Evolutionary conservation across 78 protist genomes (phyloP), one percentile per base, ranked within the genome.

Genomic region (Protostelium mycophagum): DNA sequence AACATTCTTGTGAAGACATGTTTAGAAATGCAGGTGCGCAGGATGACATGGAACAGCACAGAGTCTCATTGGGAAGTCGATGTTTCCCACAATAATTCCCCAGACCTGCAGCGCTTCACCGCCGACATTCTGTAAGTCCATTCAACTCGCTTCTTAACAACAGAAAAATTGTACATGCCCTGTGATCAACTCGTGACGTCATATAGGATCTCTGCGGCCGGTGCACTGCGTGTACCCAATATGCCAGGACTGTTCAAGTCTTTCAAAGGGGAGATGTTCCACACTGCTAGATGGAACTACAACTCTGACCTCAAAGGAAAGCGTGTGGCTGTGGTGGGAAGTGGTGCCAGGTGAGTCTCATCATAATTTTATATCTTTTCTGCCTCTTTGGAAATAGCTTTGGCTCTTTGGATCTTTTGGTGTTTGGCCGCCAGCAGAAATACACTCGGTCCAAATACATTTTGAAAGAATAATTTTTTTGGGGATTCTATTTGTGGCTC

Each of bases 231-330:
- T 31, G 10, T 85, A 1, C 91, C 91, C 1, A 37, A 16, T 85
- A 1, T 28, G 35, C 91, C 91, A 28, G 34, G 16, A 34, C 0
- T 83, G 36, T 88, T 84, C 28, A 37, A 5, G 31, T 23, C 63
- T 29, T 90, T 90, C 88, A 86, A 10, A 10, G 91, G 91, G 31
- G 35, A 1, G 34, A 1, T 1, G 31, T 83, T 84, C 84, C 91
- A 90, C 91, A 86, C 91, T 1, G 91, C 91, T 34, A 9, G 34
- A 5, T 90, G 91, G 91, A 38, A 88, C 63, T 23, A 51, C 5
- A 1, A 0, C 51, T 16, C 1, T 38, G 63, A 85, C 28, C 85
- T 90, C 84, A 83, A 88, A 28, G 89, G 83, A 34, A 88, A 86
- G 36, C 25, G 29, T 1, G 88, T 90, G 28, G 91, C 91, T 1